These are phyloP conservation scores for Glarea lozoyensis DNA, from an alignment of 495 filamentous ascomycete species.

Conservation along the genomic window DNA sequence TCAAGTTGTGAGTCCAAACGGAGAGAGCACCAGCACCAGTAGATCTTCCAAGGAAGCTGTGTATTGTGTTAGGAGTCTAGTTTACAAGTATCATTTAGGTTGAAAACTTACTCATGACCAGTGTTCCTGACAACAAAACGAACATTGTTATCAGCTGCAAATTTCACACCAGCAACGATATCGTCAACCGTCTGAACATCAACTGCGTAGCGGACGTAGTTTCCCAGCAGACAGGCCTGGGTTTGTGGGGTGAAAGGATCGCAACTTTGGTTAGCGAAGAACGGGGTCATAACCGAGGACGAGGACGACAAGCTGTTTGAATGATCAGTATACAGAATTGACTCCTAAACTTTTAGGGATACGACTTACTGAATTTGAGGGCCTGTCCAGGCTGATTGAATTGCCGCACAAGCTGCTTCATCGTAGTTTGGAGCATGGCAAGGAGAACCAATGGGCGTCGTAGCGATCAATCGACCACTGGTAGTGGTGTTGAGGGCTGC, in stretches of 20 bases:
- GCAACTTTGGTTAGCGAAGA: constrained; percentile 42
- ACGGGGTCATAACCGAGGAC: constrained; percentile 35
- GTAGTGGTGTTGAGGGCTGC: constrained; percentile 29
- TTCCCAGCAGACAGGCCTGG: constrained; percentile 46
- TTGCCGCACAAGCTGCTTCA: constrained; percentile 8
- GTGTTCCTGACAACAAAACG: constrained; percentile 35
- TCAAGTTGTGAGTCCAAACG: constrained; percentile 45
- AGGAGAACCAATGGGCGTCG: constrained; percentile 41
- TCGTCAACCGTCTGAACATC: constrained; percentile 34
- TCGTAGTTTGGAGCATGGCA: constrained; percentile 36
- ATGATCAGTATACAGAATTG: too few species aligned
- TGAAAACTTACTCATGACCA: constrained; percentile 31
- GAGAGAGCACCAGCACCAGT: constrained; percentile 40
- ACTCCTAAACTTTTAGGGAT: too few species aligned
- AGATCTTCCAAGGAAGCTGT: constrained; percentile 35
- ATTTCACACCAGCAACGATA: constrained; percentile 40
- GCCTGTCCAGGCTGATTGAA: not conserved
- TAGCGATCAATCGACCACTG: constrained; percentile 41
- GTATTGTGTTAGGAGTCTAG: too few species aligned
- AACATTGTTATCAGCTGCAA: constrained; percentile 35
- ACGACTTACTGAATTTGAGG: not conserved
- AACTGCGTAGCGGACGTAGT: constrained; percentile 48
- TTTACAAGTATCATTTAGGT: too few species aligned
- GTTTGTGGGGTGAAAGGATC: constrained; percentile 42
- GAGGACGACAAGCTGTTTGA: constrained; percentile 9